A percentile compares a stretch with the other conserved stretches of the same genome.
Evolutionary conservation across 352 stramenopile species (phyloP).

Genomic region (Globisporangium viniferum): DNA sequence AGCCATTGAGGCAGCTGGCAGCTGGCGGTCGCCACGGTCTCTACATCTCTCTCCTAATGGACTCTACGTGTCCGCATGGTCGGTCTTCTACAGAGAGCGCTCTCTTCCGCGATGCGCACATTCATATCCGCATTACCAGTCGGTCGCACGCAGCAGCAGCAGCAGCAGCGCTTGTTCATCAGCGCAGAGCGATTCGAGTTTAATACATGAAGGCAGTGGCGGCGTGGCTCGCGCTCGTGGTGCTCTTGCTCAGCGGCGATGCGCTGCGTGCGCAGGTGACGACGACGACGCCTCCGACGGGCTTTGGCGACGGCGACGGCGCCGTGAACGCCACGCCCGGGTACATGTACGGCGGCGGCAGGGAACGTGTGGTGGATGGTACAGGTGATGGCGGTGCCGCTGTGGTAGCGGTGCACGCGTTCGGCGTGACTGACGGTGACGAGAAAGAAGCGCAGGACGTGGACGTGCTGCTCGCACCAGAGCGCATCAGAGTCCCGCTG

Average conservation of each 20-base stretch:
- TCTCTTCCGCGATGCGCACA: not conserved
- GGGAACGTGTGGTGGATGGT: not conserved
- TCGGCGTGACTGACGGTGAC: not conserved
- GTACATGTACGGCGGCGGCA: not conserved
- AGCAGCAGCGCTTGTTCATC: not conserved
- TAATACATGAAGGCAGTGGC: not conserved
- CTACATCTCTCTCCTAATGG: not conserved
- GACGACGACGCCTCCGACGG: not conserved
- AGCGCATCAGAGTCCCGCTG: not conserved
- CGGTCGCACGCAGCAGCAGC: not conserved
- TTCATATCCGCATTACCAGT: not conserved
- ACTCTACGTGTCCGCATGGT: not conserved
- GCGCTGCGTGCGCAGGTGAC: not conserved
- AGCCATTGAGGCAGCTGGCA: not conserved
- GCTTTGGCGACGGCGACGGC: not conserved
- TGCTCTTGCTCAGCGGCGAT: not conserved
- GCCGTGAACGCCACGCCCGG: not conserved
- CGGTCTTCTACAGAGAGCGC: not conserved
- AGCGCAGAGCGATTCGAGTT: not conserved
- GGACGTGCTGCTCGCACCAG: not conserved
- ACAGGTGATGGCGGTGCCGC: not conserved
- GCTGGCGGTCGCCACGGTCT: not conserved
- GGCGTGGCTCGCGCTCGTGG: not conserved
- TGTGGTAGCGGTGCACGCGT: slow-evolving; percentile 4
- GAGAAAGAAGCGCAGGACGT: not conserved